Base-by-base conservation (phyloP, 176 grass and related monocot genomes). In the Avena insularis region DNA sequence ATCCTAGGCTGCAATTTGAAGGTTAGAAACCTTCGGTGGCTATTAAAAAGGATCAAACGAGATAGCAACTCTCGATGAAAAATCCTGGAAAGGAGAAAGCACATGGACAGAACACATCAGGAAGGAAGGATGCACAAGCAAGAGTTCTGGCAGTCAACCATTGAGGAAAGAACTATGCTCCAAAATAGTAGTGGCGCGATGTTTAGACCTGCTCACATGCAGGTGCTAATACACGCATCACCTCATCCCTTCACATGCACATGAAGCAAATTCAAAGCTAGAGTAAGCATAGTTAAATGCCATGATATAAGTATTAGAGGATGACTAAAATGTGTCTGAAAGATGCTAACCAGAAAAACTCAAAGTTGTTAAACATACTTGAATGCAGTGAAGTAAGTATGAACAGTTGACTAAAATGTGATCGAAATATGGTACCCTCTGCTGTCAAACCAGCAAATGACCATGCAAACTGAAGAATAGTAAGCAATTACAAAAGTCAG, bases 101-200 rank as follows among this genome's bases (percentile, higher is more conserved):
- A 70, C 83, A 85, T 80, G 60, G 69, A 75, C 58, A 55, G 19
- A 36, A 68, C 29, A 81, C 49, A 68, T 70, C 66, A 40, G 3
- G 76, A 89, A 78, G 61, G 71, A 71, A 35, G 56, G 33, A 83
- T 73, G 56, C 75, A 80, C 80, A 66, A 29, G 57, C 58, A 87
- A 82, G 47, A 71, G 65, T 11, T 87, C 19, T 48, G 58, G 25
- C 48, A 49, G 48, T 87, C 75, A 76, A 84, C 82, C 50, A 36
- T 58, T 43, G 19, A 86, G 14, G 64, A 63, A 72, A 70, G 21
- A 85, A 58, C 58, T 48, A 49, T 50, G 45, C 43, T 33, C 20
- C 45, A 66, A 35, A 51, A 51, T 31, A 76, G 47, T 76, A 53
- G 14, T 76, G 21, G 46, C 46, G 13, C 6, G 7, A 87, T 74